Base-by-base conservation (phyloP, 768 basidiomycete species). In the Lactarius sp. region DNA sequence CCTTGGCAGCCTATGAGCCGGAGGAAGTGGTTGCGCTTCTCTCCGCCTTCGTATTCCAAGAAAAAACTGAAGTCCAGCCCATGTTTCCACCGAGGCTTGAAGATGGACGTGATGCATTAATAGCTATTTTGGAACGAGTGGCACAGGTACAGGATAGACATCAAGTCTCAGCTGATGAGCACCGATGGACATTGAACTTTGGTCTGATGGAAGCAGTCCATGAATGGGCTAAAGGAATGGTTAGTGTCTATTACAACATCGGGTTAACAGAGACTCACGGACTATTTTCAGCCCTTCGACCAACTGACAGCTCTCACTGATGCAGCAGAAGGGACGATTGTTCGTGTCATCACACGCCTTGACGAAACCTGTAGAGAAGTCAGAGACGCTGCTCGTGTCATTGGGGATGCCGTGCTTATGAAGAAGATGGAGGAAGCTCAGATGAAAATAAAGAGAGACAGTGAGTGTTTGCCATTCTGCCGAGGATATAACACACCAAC, bases 201-300 rank as follows among this genome's bases (percentile, higher is more conserved):
- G 97, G 97, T 7, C 77, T 99, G 27, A 85, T 92, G 9, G 96
- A 99, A 72, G 97, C 96, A 1, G 97, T 98, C 7, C 98, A 98
- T 71, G 97, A 98, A 74, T 99, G 97, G 97, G 95, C 97, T 0
- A 93, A 90, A 73, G 97, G 97, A 59, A 98, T 96, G 95, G 96
- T 96, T 69, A 69, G 85, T 66, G 41, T 54, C 39, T 39, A 47
- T 37, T 52, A 39, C 6, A 36, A 52, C 56, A 62, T 55, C 55
- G 31, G 13, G 8, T 50, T 49, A 13, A 54, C 44, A 34, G 10
- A 7, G 44, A 31, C 58, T 51, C 13, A 52, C 46, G 47, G 14
- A 6, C 7, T 14, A 4, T 14, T n/a, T 60, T 39, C 69, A 99
- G 96, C 92, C 97, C 0, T 99, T 99, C 73, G 86, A 94, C 71